Conservation (phyloP, 352 stramenopile genomes). For the Pythium dissimile region DNA sequence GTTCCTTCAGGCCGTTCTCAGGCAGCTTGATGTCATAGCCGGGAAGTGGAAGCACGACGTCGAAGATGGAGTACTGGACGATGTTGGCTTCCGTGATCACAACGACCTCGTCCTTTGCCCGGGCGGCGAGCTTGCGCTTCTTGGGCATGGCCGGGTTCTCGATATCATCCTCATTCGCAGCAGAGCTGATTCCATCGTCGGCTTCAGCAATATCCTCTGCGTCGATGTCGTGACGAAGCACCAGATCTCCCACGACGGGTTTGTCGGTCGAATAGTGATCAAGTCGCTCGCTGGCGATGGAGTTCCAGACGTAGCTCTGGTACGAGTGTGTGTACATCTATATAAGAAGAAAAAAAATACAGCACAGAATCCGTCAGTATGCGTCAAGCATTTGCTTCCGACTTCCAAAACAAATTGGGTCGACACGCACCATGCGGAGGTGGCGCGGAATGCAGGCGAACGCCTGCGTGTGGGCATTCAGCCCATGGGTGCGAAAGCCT, state of each 20-base stretch:
- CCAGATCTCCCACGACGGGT: conserved; percentile 90
- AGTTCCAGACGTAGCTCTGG: conserved; percentile 97
- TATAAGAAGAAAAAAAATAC: no score
- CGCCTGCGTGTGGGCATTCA: conserved; percentile 52
- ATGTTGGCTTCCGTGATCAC: conserved; percentile 90
- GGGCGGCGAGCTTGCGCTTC: conserved; percentile 26
- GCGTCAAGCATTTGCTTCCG: no score
- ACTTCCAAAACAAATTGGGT: no score
- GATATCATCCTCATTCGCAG: conserved; percentile 33
- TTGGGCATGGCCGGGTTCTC: conserved; percentile 20
- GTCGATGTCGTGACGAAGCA: conserved; percentile 42
- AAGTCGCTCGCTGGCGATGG: conserved; percentile 87
- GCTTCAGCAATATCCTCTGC: conserved; percentile 5
- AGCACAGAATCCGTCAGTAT: no score
- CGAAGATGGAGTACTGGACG: conserved; percentile 87
- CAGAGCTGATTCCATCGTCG: not conserved
- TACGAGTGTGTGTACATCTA: conserved; percentile 91
- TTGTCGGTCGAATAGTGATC: conserved; percentile 57
- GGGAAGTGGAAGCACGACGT: conserved; percentile 96
- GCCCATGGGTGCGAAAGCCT: conserved; percentile 53
- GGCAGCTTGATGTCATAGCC: conserved; percentile 90
- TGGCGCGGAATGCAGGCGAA: conserved; percentile 81
- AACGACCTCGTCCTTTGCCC: not conserved
- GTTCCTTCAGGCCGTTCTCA: conserved; percentile 70
- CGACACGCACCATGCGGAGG: conserved; percentile 63